Evolutionary conservation across 1,284 basidiomycete species (phyloP), one percentile per base, ranked within the genome.

Genomic region (Irpex sp.): DNA sequence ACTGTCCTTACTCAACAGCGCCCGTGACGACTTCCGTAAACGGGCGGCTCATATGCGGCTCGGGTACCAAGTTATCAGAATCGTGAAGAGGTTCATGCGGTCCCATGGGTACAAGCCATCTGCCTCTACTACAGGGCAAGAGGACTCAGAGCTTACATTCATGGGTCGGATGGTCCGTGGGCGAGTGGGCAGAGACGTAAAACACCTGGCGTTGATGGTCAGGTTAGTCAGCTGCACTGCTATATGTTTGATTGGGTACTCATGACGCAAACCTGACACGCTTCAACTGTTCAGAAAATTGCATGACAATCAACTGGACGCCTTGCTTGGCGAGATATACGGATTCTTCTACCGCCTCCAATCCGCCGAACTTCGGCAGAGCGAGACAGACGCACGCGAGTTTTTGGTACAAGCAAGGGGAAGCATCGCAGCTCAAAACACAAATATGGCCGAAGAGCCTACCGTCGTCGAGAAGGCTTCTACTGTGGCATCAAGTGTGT

Each of bases 11-110:
- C 67, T 86, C 4, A 74, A 78, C 40, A 68, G 70, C 5, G 79
- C 82, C 4, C 81, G 81, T 1, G 56, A 47, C 0, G 60, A 67
- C 0, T 82, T 86, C 64, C 72, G 68, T 21, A 59, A 65, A 37
- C 72, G 71, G 15, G 70, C 75, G 2, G 75, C 75, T 31, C 70
- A 73, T 26, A 65, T 85, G 55, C 81, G 82, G 5, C 66, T 85
- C 1, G 84, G 79, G 2, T 83, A 86, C 62, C 71, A 74, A 6
- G 62, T 87, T n/a, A 67, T 85, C 57, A 69, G 75, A 7, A 67
- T 76, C 1, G 71, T 87, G 0, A 81, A 82, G 57, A 67, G 68
- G 2, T 79, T 82, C 48, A 73, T 87, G 70, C 62, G 72, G 9
- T 68, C 73, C 0, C 69, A 79, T 11, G 82, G 81, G 2, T 77